Evolutionary conservation across 345 rosid genomes (phyloP).

Genomic region (Psidium guajava): DNA sequence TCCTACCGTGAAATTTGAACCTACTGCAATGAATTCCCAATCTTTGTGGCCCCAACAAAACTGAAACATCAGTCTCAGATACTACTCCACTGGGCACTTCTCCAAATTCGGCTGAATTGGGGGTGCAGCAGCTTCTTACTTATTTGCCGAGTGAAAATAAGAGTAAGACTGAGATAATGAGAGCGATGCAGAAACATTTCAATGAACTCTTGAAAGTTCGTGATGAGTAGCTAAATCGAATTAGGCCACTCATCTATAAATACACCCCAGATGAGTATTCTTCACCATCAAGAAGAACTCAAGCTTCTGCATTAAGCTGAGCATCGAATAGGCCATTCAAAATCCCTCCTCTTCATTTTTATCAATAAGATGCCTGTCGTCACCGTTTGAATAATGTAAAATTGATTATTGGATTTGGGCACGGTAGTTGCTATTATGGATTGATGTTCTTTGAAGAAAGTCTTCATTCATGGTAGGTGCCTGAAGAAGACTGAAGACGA

Average conservation of each 20-base stretch:
- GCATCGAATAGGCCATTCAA: background rate
- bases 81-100: background rate
- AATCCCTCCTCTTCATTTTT: background rate
- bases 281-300: background rate
- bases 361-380: too few species aligned
- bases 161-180: background rate
- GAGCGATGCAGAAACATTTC: background rate
- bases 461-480: too few species aligned
- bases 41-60: background rate
- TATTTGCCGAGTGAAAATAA: background rate
- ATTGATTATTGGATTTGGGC: too few species aligned
- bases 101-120: background rate
- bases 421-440: too few species aligned
- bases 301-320: background rate
- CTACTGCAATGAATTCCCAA: background rate
- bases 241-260: background rate
- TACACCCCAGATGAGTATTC: background rate
- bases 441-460: too few species aligned
- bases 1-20: background rate
- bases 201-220: background rate
- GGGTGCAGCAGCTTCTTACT: background rate
- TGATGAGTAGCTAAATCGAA: background rate
- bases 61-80: background rate
- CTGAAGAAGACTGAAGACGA: too few species aligned
- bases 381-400: too few species aligned